These are phyloP conservation scores for Coemansia sp. DNA, from an alignment of 192 early-diverging fungal species.

Conservation along the genomic window DNA sequence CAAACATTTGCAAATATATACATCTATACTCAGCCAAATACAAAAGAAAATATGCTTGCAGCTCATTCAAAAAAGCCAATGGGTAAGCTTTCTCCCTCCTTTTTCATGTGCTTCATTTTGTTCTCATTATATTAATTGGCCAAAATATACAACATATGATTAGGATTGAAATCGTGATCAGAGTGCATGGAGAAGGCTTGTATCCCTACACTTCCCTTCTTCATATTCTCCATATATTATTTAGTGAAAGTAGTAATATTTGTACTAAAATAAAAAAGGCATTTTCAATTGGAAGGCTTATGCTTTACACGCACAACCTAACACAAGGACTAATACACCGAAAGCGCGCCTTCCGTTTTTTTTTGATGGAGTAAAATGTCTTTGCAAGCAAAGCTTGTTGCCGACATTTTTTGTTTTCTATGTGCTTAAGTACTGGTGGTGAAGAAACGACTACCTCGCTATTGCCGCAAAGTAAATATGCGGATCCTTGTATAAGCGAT, in stretches of 20 bases:
- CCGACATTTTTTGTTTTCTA: neutral
- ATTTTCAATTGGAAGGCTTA: neutral
- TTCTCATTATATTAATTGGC: neutral
- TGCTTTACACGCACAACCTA: too few relatives aligned
- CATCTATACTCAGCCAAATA: neutral
- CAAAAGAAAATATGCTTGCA: neutral
- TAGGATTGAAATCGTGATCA: too few relatives aligned
- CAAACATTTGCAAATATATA: too few relatives aligned
- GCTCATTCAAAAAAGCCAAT: neutral
- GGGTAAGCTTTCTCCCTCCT: neutral
- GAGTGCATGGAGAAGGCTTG: too few relatives aligned
- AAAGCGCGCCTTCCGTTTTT: slow-evolving; percentile 7
- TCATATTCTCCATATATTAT: too few relatives aligned
- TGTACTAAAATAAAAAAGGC: too few relatives aligned
- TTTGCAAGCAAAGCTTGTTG: neutral
- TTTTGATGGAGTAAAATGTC: neutral
- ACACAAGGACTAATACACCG: too few relatives aligned
- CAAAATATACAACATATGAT: too few relatives aligned
- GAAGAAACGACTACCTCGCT: slow-evolving; percentile 16
- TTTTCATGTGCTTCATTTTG: neutral
- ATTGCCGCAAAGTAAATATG: slow-evolving; percentile 42
- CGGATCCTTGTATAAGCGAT: slow-evolving; percentile 44
- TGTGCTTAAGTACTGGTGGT: neutral
- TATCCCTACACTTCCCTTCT: too few relatives aligned
- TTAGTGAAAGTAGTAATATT: too few relatives aligned